Conservation (phyloP, 306 rosid species). For the Glycine tomentella region DNA sequence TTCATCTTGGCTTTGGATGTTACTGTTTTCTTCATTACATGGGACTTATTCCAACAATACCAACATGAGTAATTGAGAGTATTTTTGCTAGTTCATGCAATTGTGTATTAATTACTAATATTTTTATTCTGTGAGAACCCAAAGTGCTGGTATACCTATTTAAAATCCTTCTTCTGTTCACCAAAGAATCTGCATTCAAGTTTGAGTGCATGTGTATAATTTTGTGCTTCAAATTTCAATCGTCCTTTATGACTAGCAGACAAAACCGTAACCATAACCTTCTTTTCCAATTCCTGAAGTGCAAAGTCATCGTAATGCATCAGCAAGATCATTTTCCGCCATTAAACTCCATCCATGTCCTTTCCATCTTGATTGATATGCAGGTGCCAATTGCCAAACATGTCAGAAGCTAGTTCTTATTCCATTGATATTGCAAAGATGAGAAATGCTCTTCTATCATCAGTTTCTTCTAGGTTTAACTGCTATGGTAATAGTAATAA, state of each 20-base stretch:
- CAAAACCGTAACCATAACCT: neutral
- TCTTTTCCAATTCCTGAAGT: constrained; percentile 1
- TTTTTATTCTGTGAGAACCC: neutral
- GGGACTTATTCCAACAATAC: neutral
- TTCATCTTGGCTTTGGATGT: neutral
- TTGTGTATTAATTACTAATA: neutral
- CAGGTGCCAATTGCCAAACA: constrained; percentile 5
- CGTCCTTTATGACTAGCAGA: constrained; percentile 2
- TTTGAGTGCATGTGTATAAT: neutral
- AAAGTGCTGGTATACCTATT: constrained; percentile 2
- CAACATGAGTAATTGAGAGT: neutral
- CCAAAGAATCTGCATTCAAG: constrained; percentile 2
- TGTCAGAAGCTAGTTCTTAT: constrained; percentile 35
- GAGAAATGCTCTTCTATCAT: constrained; percentile 59
- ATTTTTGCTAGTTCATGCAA: neutral
- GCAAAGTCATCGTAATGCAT: constrained; percentile 15
- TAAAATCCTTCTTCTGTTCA: constrained; percentile 14
- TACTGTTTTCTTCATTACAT: constrained; percentile 11
- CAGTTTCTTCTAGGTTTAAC: constrained; percentile 44
- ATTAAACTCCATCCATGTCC: neutral
- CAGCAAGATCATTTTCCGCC: constrained; percentile 9
- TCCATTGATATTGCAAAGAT: constrained; percentile 42
- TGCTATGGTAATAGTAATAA: constrained; percentile 51
- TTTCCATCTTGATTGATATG: constrained; percentile 13
- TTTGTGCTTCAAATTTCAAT: neutral